Base-by-base conservation (phyloP, 75 land plant species). In the Ceratopteris richardii region DNA sequence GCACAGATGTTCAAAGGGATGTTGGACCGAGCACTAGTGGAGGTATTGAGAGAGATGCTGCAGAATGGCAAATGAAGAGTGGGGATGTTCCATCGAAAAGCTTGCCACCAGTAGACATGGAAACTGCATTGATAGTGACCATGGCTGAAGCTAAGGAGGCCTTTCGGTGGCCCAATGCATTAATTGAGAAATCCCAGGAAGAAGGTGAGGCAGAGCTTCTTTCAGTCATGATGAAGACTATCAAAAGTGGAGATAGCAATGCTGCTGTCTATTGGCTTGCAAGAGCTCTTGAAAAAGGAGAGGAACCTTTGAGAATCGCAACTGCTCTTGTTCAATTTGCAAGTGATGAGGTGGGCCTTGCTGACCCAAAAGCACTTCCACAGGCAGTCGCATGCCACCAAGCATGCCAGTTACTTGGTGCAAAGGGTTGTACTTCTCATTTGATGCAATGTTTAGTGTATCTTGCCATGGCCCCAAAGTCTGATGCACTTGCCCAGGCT, bases 261-360 rank as follows among this genome's bases (percentile, higher is more conserved):
- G 97, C 97, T 13, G 64, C 93, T 0, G 79, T 91, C n/a, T 91
- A 91, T 57, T 91, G 97, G 97, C 67, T 91, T 29, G 97, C 82
- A 1, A 74, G 97, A 50, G 84, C 87, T 88, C 19, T 91, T 31
- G 93, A 91, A 71, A 87, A 85, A 53, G 93, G 97, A 9, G 93
- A 91, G 70, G 57, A 78, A 46, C 93, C 97, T 21, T 50, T 91
- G 25, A 84, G 87, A 52, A 80, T 91, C 13, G 97, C 97, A 1
- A 61, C 88, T 47, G 59, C 88, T 16, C 66, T 91, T 21, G 51
- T 84, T 36, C 63, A 83, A 28, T 87, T 87, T 57, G 97, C 97
- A 0, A 80, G 88, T 54, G 96, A 91, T 60, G 97, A 87, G 51
- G 71, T 79, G 25, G 85, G 85, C 2, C 64, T 91, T 63, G 93